Conservation (phyloP, 2,329 filamentous ascomycete genomes). For the Pseudophaeomoniella oleicola region DNA sequence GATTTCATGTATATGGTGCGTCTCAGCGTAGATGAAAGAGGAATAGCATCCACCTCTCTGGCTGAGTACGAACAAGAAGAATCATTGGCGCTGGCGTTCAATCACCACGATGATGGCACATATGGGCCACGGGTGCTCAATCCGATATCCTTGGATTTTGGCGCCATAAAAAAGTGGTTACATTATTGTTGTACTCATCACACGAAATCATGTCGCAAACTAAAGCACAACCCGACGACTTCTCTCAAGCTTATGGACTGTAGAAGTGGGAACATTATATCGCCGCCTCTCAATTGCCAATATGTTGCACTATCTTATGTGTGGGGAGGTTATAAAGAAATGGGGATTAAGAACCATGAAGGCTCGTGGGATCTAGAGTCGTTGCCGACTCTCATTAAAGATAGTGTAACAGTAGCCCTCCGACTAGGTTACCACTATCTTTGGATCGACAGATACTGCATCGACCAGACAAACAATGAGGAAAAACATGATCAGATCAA, state of each 20-base stretch:
- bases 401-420: not conserved
- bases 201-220: too few relatives aligned
- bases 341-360: not conserved
- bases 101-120: too few relatives aligned
- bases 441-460: slow-evolving; percentile 1
- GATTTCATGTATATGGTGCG: too few relatives aligned
- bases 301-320: slow-evolving; percentile 2
- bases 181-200: too few relatives aligned
- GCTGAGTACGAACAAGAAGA: too few relatives aligned
- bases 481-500: not conserved
- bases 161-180: too few relatives aligned
- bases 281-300: not conserved
- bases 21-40: too few relatives aligned
- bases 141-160: too few relatives aligned
- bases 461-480: not conserved
- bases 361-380: not conserved
- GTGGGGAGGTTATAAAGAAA: not conserved
- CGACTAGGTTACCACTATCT: not conserved
- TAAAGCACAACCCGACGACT: too few relatives aligned
- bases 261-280: not conserved
- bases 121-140: too few relatives aligned
- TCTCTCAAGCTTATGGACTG: not conserved
- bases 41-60: too few relatives aligned
- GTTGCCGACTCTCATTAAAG: not conserved
- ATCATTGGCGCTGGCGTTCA: too few relatives aligned